These are phyloP conservation scores for Verticillium tricorpus DNA, from an alignment of 2,329 filamentous ascomycete species.

Conservation along the genomic window DNA sequence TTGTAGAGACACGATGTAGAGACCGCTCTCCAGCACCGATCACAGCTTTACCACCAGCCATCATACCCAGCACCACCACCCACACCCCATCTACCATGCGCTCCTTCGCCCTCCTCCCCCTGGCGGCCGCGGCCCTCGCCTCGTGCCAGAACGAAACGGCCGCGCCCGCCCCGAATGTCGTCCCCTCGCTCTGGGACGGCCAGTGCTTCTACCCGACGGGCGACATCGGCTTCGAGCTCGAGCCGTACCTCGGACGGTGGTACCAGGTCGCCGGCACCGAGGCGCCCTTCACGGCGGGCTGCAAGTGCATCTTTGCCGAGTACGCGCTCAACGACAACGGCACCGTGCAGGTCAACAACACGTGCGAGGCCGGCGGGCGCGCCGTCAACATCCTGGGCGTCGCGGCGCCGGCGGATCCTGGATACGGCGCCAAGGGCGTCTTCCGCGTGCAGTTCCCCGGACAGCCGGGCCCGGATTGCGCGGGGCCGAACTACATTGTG, in stretches of 20 bases:
- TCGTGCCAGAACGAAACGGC: constrained; percentile 9
- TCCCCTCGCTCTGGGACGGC: constrained; percentile 24
- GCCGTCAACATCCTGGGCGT: constrained; percentile 23
- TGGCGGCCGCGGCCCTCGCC: constrained; percentile 8
- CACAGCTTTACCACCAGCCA: background rate
- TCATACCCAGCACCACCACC: background rate
- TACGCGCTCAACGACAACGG: constrained; percentile 26
- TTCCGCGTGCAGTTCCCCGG: constrained; percentile 26
- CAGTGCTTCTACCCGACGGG: constrained; percentile 24
- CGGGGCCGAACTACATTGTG: constrained; percentile 28
- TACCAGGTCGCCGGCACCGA: constrained; percentile 27
- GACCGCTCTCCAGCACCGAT: no score
- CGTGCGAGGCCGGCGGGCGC: constrained; percentile 20
- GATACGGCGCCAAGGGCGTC: constrained; percentile 22
- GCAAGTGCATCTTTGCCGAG: constrained; percentile 26
- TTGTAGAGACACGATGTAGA: background rate
- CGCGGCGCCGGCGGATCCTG: constrained; percentile 19
- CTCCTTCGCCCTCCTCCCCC: constrained; percentile 6
- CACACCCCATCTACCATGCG: constrained; percentile 5
- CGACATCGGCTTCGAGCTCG: constrained; percentile 21
- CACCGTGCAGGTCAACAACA: constrained; percentile 26
- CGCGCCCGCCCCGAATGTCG: constrained; percentile 13
- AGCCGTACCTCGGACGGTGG: constrained; percentile 26
- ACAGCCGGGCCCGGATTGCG: constrained; percentile 20
- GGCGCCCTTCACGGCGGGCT: constrained; percentile 22